These are phyloP conservation scores for Trichoderma semiorbis DNA, from an alignment of 2,329 filamentous ascomycete genomes.

Conservation along the genomic window DNA sequence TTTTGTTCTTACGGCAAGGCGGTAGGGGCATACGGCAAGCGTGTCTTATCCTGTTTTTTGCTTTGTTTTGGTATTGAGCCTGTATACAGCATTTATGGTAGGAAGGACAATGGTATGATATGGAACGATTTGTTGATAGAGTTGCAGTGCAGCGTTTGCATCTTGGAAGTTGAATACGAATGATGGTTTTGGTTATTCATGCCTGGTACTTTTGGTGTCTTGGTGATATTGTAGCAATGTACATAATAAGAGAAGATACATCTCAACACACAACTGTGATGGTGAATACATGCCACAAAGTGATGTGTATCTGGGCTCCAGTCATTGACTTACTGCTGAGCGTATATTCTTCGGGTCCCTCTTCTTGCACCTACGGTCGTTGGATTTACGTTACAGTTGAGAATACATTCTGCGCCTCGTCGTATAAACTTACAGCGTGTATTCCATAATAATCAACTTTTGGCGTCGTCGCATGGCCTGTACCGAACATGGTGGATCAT, in stretches of 20 bases:
- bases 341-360: neutral
- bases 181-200: neutral
- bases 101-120: neutral
- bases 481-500: neutral
- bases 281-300: neutral
- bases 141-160: neutral
- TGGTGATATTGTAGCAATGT: neutral
- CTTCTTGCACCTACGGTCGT: neutral
- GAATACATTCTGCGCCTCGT: too few relatives aligned
- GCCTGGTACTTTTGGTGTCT: neutral
- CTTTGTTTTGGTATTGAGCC: neutral
- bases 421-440: neutral
- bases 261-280: neutral
- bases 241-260: neutral
- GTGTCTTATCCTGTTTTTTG: neutral
- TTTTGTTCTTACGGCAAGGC: neutral
- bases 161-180: neutral
- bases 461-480: too few relatives aligned
- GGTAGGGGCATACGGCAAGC: neutral
- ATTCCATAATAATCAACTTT: neutral
- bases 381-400: neutral
- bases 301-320: rapidly evolving
- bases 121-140: neutral
- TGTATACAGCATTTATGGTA: neutral
- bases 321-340: neutral